Evolutionary conservation across 192 early-diverging fungal genomes (phyloP).

Genomic region (Podila epicladia): DNA sequence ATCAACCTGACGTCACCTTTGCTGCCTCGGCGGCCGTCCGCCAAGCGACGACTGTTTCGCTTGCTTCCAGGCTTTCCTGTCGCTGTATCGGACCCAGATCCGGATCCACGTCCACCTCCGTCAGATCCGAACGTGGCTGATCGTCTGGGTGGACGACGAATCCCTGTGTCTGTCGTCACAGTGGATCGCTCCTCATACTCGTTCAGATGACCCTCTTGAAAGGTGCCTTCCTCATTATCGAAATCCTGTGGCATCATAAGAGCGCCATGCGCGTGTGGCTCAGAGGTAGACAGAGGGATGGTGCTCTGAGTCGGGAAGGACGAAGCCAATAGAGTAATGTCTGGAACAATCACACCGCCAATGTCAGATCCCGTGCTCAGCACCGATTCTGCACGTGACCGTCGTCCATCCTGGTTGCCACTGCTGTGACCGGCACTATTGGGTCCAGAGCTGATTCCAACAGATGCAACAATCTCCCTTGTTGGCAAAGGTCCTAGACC

Average conservation of each 20-base stretch:
- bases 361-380: conserved; percentile 46
- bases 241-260: background rate
- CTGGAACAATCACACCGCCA: conserved; percentile 40
- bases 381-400: conserved; percentile 39
- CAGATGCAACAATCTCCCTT: conserved; percentile 9
- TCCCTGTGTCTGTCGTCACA: background rate
- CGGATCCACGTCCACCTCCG: conserved; percentile 11
- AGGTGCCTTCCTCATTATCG: background rate
- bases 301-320: conserved; percentile 24
- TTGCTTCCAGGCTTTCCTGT: background rate
- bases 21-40: background rate
- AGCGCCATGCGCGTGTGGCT: conserved; percentile 10
- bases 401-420: conserved; percentile 19
- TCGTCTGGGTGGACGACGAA: conserved; percentile 18
- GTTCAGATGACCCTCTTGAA: background rate
- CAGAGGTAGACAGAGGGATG: conserved; percentile 22
- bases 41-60: background rate
- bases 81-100: conserved; percentile 19
- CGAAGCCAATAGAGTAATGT: conserved; percentile 39
- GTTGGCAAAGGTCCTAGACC: conserved; percentile 4
- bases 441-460: conserved; percentile 28
- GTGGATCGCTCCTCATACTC: conserved; percentile 3
- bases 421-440: conserved; percentile 39
- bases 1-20: conserved; percentile 27
- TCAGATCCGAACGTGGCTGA: conserved; percentile 24